Base-by-base conservation (phyloP, 1,284 basidiomycete species). In the Cryptococcus maquisensis region DNA sequence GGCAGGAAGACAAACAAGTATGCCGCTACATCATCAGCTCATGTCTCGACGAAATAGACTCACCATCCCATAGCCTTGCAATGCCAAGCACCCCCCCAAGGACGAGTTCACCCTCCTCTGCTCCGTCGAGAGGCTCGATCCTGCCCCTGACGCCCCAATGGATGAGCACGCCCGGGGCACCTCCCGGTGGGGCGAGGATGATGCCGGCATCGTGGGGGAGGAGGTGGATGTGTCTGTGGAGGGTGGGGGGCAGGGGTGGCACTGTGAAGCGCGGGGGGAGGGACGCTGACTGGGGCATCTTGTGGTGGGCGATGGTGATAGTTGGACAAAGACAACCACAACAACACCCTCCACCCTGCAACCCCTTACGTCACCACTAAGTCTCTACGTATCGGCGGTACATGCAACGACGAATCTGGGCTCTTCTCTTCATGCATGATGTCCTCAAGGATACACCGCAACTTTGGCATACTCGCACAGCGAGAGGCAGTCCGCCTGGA, bases 31-130 rank as follows among this genome's bases (percentile, higher is more conserved):
- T 7, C 13, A 32, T 46, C 15, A 46, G 44, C 24, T 28, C 44
- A 26, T 4, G 10, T 32, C 6, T n/a, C 4, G 44, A 4, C 15
- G 44, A 13, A 5, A 6, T 15, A n/a, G 13, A 65, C 72, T 56
- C 52, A 74, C 72, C 61, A 46, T 75, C 73, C 76, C 76, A 77
- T 21, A 77, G 52, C 23, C 73, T 51, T 1, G 73, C 69, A 15
- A 76, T 60, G 4, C 76, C 76, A 1, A 76, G 51, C 2, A 77
- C 57, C 6, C 76, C 74, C 7, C 71, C 72, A 9, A 77, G 54
- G 44, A 69, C 63, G 16, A 76, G 52, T 18, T 57, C 58, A 5
- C 58, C 60, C 13, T 53, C 57, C 13, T 62, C 56, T 9, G 32
- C 48, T 12, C 45, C 43, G 13, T 61, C 59, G 39, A 52, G 57